Percentiles rank a stretch among this genome's conserved stretches.
These are phyloP conservation scores for Phytophthora megakarya DNA, from an alignment of 352 stramenopile species.

Conservation along the genomic window DNA sequence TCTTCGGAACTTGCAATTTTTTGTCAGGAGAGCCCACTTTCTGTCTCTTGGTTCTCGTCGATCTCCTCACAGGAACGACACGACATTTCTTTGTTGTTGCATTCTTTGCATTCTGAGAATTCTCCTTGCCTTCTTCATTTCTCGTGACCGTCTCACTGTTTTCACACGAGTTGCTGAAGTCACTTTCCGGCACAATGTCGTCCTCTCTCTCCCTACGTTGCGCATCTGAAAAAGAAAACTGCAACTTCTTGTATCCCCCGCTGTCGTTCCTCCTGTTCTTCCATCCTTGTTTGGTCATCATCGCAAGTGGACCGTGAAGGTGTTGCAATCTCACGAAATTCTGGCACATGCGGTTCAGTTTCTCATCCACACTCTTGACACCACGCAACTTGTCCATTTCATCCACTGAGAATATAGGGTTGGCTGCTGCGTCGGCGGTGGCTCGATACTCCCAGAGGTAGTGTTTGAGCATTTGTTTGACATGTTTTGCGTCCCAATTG, in stretches of 20 bases:
- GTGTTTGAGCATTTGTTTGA: slow-evolving; percentile 14
- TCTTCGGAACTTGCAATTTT: too few species aligned
- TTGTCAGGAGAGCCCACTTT: too few species aligned
- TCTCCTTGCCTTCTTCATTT: neutral
- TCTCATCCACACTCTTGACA: slow-evolving; percentile 10
- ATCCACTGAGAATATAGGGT: slow-evolving; percentile 1
- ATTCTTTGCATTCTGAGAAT: neutral
- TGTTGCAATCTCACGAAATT: slow-evolving; percentile 15
- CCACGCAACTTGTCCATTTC: slow-evolving; percentile 2
- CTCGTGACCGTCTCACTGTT: slow-evolving; percentile 15
- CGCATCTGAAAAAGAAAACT: slow-evolving; percentile 1
- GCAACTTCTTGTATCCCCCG: slow-evolving; percentile 8
- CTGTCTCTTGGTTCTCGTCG: slow-evolving; percentile 7
- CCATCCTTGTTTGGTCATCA: neutral
- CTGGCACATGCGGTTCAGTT: slow-evolving; percentile 19
- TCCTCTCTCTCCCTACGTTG: slow-evolving; percentile 11
- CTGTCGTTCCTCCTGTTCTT: neutral
- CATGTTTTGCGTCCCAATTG: slow-evolving; percentile 9
- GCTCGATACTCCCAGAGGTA: slow-evolving; percentile 18
- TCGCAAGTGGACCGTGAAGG: slow-evolving; percentile 2
- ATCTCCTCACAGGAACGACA: too few species aligned
- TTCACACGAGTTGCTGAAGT: slow-evolving; percentile 20
- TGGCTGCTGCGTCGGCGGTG: neutral
- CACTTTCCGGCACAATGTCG: slow-evolving; percentile 15
- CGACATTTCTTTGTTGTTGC: neutral